Evolutionary conservation across 179 eudicot genomes (phyloP), one percentile per base, ranked within the genome.

Genomic region (Beta lomatogona): DNA sequence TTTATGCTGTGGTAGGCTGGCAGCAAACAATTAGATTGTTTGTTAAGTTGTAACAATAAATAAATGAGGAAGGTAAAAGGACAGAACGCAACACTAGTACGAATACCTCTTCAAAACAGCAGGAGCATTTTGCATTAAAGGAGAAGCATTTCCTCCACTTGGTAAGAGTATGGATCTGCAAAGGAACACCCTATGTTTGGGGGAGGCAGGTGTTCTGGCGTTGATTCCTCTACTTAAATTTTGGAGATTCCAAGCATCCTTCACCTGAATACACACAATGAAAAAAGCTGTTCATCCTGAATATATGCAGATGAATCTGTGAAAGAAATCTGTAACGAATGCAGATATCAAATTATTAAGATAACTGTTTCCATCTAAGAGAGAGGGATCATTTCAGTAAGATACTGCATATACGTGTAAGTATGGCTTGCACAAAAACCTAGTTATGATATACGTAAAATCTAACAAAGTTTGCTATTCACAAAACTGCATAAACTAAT

Each of bases 161-260:
- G 92, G 97, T 63, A 82, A 55, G 66, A 89, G 78, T 82, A 88
- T 63, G 58, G 97, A 88, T 76, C 70, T 89, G 83, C 98, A 93
- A 46, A 79, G 66, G 54, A 90, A 86, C 64, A 77, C 79, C 81
- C 86, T 85, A 74, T 72, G 83, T 79, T 82, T 87, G 55, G 90
- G 74, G 52, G 86, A 80, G 61, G 22, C 72, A 70, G 80, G 66
- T 68, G 48, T 77, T 78, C 55, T 83, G 65, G 75, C 86, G 52
- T 78, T 31, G n/a, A 64, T 71, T 70, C 53, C 53, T 82, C 78
- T 71, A 75, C 80, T 87, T 44, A 87, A 78, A 48, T 79, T 81
- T 80, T 82, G 84, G 55, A 83, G 77, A 81, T 88, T 87, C 89
- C 91, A 88, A 77, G 86, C 82, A 90, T 89, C 89, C 68, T 88